phyloP scores from a whole-genome alignment of 345 rosid species.

The Clarkia xantiana region DNA sequence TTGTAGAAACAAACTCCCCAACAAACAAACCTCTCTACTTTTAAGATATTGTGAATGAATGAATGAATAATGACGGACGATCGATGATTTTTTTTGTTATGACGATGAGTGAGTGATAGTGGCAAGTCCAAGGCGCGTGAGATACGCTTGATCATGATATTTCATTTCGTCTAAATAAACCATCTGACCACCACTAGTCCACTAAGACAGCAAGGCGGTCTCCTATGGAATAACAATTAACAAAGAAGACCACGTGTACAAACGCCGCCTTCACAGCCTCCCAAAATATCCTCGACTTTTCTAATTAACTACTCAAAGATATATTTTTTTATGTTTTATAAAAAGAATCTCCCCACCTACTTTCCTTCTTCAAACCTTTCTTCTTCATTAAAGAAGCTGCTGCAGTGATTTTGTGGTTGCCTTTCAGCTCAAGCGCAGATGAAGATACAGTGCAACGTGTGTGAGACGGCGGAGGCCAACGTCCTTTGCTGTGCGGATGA shows the following conservation, averaged over 20 bases:
- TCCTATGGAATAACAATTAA: neutral
- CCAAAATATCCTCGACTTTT: constrained; percentile 12
- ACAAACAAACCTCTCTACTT: too few relatives aligned
- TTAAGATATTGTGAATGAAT: too few relatives aligned
- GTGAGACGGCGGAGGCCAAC: constrained; percentile 83
- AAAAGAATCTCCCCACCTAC: neutral
- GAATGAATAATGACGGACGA: too few relatives aligned
- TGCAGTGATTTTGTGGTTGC: fast-evolving
- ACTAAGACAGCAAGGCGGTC: neutral
- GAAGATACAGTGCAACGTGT: constrained; percentile 98
- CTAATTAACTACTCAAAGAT: too few relatives aligned
- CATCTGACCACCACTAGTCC: neutral
- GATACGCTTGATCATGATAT: too few relatives aligned
- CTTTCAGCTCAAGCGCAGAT: constrained; percentile 11
- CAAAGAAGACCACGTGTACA: constrained; percentile 4
- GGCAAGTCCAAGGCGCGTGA: too few relatives aligned
- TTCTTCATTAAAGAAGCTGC: neutral
- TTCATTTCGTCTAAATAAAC: too few relatives aligned
- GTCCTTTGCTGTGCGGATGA: constrained; percentile 99
- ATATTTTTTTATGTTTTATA: neutral
- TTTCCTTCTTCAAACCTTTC: neutral
- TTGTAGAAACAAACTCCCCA: too few relatives aligned
- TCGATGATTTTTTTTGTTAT: too few relatives aligned
- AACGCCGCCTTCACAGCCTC: constrained; percentile 5
- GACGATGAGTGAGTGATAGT: too few relatives aligned